phyloP scores from a whole-genome alignment of 352 stramenopile species.

The Globisporangium mamillatum region DNA sequence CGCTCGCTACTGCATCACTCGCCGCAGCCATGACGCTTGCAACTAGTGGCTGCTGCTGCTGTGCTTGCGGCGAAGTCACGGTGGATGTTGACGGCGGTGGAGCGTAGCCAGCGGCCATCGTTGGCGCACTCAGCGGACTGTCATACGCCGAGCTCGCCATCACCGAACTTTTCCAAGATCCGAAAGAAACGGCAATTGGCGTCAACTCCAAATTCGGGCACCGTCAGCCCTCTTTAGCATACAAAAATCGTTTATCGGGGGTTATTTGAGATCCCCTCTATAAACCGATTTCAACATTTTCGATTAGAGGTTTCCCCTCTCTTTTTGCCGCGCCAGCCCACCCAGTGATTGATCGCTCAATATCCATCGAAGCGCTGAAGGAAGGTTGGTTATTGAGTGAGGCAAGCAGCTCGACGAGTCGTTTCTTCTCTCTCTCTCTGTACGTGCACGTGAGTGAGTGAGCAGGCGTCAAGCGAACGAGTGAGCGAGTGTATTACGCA shows the following conservation, averaged over 20 bases:
- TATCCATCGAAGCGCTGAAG: constrained; percentile 9
- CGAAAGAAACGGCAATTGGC: constrained; percentile 1
- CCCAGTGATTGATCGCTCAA: neutral
- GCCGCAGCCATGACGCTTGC: constrained; percentile 1
- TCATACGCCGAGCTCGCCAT: neutral
- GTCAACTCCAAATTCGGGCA: neutral
- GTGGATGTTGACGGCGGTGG: neutral
- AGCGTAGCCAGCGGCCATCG: neutral
- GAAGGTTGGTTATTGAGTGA: constrained; percentile 11
- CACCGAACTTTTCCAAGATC: constrained; percentile 1
- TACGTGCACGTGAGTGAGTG: neutral
- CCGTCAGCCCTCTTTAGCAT: neutral
- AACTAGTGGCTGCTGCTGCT: neutral
- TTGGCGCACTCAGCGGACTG: neutral
- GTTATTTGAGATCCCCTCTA: neutral
- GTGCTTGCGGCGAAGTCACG: neutral
- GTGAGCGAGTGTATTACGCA: constrained; percentile 3
- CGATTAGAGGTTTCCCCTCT: constrained; percentile 6
- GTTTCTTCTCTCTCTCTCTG: neutral
- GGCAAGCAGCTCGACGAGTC: constrained; percentile 4
- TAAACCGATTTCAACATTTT: neutral
- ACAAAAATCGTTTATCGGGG: neutral
- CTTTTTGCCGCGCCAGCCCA: neutral
- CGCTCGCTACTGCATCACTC: constrained; percentile 15
- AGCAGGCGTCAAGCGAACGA: constrained; percentile 1